These are phyloP conservation scores for Umbelopsis ramanniana DNA, from an alignment of 192 early-diverging fungal genomes.

Conservation along the genomic window DNA sequence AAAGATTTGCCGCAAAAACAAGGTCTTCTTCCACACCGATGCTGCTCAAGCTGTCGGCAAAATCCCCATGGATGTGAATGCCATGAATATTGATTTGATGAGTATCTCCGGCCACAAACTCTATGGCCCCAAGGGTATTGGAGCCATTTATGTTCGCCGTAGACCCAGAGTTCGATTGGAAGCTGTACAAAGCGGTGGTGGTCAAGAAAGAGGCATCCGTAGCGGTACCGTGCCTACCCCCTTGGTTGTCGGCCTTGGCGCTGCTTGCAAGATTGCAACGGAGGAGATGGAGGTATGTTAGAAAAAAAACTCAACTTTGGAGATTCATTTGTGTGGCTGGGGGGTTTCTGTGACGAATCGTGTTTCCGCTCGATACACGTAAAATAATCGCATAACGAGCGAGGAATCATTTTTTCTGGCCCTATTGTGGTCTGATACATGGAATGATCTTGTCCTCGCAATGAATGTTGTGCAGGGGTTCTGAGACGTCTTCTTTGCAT, in stretches of 20 bases:
- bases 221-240: conserved; percentile 94
- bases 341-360: conserved; percentile 31
- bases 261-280: conserved; percentile 77
- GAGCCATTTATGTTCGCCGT: conserved; percentile 91
- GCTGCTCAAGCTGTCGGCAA: conserved; percentile 97
- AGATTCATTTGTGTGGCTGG: neutral
- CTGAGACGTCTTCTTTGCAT: conserved; percentile 38
- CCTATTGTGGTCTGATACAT: neutral
- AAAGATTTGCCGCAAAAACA: conserved; percentile 79
- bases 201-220: conserved; percentile 93
- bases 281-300: conserved; percentile 80
- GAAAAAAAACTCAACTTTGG: neutral
- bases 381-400: conserved; percentile 24
- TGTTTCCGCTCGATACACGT: conserved; percentile 22
- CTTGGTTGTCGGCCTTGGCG: conserved; percentile 88
- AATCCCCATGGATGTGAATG: conserved; percentile 90
- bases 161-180: conserved; percentile 92
- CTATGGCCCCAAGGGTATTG: conserved; percentile 98
- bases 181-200: conserved; percentile 90
- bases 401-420: neutral
- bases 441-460: conserved; percentile 28
- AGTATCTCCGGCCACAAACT: conserved; percentile 97
- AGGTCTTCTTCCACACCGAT: conserved; percentile 97
- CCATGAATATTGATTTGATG: conserved; percentile 94
- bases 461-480: conserved; percentile 63